Evolutionary conservation across 768 basidiomycete species (phyloP).

Genomic region (Amanita phalloides): DNA sequence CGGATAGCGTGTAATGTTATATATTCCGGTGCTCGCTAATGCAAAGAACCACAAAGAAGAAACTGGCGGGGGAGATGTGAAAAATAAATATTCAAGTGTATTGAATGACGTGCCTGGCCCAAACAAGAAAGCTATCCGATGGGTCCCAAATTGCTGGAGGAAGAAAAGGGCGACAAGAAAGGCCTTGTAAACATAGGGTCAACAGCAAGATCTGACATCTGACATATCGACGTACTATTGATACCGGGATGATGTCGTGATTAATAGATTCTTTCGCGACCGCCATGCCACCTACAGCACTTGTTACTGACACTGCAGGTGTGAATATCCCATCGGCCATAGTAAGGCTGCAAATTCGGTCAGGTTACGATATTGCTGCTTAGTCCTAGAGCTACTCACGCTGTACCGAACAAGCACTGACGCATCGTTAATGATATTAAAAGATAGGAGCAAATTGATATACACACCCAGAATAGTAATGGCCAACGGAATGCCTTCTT

Average conservation of each 20-base stretch:
- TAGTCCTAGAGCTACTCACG: slow-evolving; percentile 15
- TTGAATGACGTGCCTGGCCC: slow-evolving; percentile 32
- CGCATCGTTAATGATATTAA: not conserved
- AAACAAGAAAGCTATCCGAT: slow-evolving; percentile 37
- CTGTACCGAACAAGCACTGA: slow-evolving; percentile 52
- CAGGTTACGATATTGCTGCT: not conserved
- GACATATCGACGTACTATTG: slow-evolving; percentile 30
- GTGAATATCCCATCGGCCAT: slow-evolving; percentile 63
- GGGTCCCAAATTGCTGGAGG: slow-evolving; percentile 50
- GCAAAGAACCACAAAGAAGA: slow-evolving; percentile 47
- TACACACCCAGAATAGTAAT: slow-evolving; percentile 42
- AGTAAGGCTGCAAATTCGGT: slow-evolving; percentile 29
- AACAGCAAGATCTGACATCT: not conserved
- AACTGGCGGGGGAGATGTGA: slow-evolving; percentile 19
- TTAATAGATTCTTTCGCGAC: slow-evolving; percentile 42
- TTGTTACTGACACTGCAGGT: slow-evolving; percentile 59
- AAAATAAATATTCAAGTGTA: not conserved
- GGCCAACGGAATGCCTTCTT: slow-evolving; percentile 32
- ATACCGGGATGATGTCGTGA: slow-evolving; percentile 42
- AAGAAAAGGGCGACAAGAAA: slow-evolving; percentile 49
- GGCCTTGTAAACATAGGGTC: slow-evolving; percentile 18
- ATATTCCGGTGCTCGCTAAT: slow-evolving; percentile 40
- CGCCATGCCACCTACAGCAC: slow-evolving; percentile 58
- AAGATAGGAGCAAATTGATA: not conserved
- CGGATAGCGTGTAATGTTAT: slow-evolving; percentile 43